phyloP scores from a whole-genome alignment of 2,329 filamentous ascomycete species.

The Colletotrichum zoysiae region DNA sequence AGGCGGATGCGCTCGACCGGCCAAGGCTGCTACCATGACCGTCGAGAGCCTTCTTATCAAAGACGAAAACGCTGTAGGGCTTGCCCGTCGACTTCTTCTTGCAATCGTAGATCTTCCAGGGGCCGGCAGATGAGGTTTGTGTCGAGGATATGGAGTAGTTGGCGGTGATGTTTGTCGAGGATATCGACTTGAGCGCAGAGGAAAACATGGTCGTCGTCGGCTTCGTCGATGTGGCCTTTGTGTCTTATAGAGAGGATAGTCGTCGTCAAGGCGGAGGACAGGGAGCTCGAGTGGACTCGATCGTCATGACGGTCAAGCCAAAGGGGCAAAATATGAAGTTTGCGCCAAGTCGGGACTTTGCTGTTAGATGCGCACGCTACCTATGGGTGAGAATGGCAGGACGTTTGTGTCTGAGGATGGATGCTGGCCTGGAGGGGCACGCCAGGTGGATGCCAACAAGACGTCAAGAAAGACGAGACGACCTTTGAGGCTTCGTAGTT shows the following conservation, averaged over 20 bases:
- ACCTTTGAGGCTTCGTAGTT: background rate
- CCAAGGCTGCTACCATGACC: conserved; percentile 72
- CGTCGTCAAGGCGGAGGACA: conserved; percentile 41
- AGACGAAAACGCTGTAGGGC: conserved; percentile 90
- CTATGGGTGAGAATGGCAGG: background rate
- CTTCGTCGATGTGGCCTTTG: conserved; percentile 38
- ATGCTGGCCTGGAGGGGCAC: conserved; percentile 22
- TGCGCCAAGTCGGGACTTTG: conserved; percentile 34
- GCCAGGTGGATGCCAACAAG: background rate
- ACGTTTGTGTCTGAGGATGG: conserved; percentile 27
- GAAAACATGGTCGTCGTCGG: conserved; percentile 79
- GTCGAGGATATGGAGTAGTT: conserved; percentile 88
- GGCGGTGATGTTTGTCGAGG: conserved; percentile 87
- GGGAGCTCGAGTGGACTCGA: conserved; percentile 35
- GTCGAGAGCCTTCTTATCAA: conserved; percentile 90
- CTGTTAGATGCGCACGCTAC: conserved; percentile 21
- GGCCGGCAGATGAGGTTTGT: conserved; percentile 84
- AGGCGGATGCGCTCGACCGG: conserved; percentile 72
- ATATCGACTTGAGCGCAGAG: conserved; percentile 92
- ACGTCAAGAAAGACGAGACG: background rate
- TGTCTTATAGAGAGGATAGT: conserved; percentile 29
- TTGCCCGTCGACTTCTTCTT: conserved; percentile 97
- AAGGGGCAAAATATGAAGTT: conserved; percentile 21
- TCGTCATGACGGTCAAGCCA: conserved; percentile 42
- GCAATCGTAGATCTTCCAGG: conserved; percentile 97